Percentiles rank a stretch among this genome's conserved stretches.
These are phyloP conservation scores for Saccharomyces hybrid DNA, from an alignment of 1,139 yeast genomes.

Conservation along the genomic window DNA sequence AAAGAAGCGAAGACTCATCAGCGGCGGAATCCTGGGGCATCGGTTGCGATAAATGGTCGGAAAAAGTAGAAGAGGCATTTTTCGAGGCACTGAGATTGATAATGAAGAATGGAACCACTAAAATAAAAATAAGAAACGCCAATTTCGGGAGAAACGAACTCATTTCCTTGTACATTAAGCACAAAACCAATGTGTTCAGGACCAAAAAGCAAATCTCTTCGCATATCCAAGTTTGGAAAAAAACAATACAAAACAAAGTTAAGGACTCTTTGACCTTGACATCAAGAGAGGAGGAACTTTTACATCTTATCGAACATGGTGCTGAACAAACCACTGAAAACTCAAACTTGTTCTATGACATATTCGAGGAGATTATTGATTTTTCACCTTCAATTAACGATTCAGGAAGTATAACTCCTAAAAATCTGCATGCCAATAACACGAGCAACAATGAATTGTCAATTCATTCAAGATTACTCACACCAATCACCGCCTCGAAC, in stretches of 20 bases:
- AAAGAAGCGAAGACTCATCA: background rate
- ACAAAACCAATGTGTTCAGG: constrained; percentile 72
- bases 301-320: constrained; percentile 28
- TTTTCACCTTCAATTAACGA: constrained; percentile 4
- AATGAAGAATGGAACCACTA: constrained; percentile 82
- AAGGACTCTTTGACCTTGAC: constrained; percentile 16
- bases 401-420: background rate
- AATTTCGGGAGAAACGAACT: constrained; percentile 91
- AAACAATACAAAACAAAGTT: constrained; percentile 25
- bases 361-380: constrained; percentile 23
- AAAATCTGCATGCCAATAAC: background rate
- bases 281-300: constrained; percentile 23
- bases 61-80: constrained; percentile 79
- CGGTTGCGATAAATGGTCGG: constrained; percentile 30
- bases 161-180: constrained; percentile 73
- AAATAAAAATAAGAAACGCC: constrained; percentile 75
- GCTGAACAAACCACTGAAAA: constrained; percentile 22
- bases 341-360: constrained; percentile 16
- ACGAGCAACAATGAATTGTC: background rate
- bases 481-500: constrained; percentile 2
- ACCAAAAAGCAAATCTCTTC: constrained; percentile 88
- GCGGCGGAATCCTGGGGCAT: background rate
- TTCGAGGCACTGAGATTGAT: constrained; percentile 76
- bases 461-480: background rate
- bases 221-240: constrained; percentile 70